Evolutionary conservation across 495 filamentous ascomycete species (phyloP).

Genomic region (Penicillium roqueforti): DNA sequence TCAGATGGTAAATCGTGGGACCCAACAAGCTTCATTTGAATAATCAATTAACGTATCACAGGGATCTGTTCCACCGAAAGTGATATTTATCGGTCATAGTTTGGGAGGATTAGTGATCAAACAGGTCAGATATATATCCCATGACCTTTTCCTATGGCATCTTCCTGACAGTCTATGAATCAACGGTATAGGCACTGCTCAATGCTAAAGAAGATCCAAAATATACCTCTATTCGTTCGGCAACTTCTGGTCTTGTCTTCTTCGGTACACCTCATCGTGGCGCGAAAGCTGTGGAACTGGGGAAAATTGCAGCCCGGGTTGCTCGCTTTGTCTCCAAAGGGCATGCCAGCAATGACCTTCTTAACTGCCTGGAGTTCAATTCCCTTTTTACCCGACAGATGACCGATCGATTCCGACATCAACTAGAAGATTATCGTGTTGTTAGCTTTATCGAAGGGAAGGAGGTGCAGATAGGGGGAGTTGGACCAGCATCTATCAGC

Average conservation of each 20-base stretch:
- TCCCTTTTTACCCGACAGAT: conserved; percentile 41
- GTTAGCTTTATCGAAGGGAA: conserved; percentile 44
- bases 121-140: conserved; percentile 28
- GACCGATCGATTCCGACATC: conserved; percentile 33
- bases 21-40: not conserved
- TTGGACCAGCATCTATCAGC: conserved; percentile 30
- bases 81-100: conserved; percentile 47
- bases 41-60: not conserved
- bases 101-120: conserved; percentile 45
- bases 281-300: conserved; percentile 36
- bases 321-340: conserved; percentile 34
- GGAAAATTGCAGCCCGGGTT: conserved; percentile 37
- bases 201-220: conserved; percentile 42
- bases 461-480: conserved; percentile 32
- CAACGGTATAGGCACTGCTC: conserved; percentile 31
- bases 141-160: no score
- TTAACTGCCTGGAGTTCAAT: conserved; percentile 35
- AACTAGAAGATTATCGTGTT: conserved; percentile 39
- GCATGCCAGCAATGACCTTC: conserved; percentile 34
- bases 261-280: conserved; percentile 47
- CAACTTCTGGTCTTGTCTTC: conserved; percentile 43
- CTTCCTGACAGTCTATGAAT: not conserved
- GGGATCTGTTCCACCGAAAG: conserved; percentile 24
- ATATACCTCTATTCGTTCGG: conserved; percentile 34
- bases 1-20: conserved; percentile 14